phyloP scores from a whole-genome alignment of 2,329 filamentous ascomycete genomes.

The Graphilbum fragrans region DNA sequence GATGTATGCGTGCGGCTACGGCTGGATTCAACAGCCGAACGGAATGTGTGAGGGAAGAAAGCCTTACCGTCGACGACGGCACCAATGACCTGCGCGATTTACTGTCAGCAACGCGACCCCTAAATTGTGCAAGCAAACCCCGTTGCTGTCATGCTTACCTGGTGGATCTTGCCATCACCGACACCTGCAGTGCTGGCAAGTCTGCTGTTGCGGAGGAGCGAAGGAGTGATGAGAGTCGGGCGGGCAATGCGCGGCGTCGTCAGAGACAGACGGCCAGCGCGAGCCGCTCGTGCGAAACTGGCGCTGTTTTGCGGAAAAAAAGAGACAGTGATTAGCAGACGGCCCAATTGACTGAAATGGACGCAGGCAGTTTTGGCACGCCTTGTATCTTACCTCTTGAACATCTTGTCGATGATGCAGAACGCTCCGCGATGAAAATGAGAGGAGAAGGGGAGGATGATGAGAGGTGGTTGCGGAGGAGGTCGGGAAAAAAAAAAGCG shows the following conservation, averaged over 20 bases:
- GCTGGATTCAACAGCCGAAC: too few species aligned
- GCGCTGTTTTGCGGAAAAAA: slow-evolving; percentile 28
- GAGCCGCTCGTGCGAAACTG: slow-evolving; percentile 45
- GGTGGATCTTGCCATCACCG: slow-evolving; percentile 57
- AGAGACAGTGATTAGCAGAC: slow-evolving; percentile 29
- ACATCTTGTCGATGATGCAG: slow-evolving; percentile 48
- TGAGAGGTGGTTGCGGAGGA: slow-evolving; percentile 10
- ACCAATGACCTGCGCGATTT: slow-evolving; percentile 74
- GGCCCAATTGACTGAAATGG: slow-evolving; percentile 29
- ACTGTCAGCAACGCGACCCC: slow-evolving; percentile 5
- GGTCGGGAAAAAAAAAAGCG: slow-evolving; percentile 14
- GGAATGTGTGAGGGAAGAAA: slow-evolving; percentile 13
- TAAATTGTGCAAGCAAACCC: too few species aligned
- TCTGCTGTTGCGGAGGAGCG: slow-evolving; percentile 29
- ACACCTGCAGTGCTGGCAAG: slow-evolving; percentile 46
- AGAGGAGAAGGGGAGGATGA: slow-evolving; percentile 4
- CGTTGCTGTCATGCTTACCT: slow-evolving; percentile 35
- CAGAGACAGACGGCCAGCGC: slow-evolving; percentile 50
- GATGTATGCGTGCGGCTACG: too few species aligned
- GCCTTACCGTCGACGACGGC: slow-evolving; percentile 91
- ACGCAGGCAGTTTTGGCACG: not conserved
- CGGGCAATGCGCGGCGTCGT: slow-evolving; percentile 41
- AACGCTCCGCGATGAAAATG: slow-evolving; percentile 8
- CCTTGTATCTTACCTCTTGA: slow-evolving; percentile 51
- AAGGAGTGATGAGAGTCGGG: slow-evolving; percentile 22